Percentiles rank a stretch among this genome's conserved stretches.
Conservation (phyloP, 768 basidiomycete species). For the Collybia mongolica region DNA sequence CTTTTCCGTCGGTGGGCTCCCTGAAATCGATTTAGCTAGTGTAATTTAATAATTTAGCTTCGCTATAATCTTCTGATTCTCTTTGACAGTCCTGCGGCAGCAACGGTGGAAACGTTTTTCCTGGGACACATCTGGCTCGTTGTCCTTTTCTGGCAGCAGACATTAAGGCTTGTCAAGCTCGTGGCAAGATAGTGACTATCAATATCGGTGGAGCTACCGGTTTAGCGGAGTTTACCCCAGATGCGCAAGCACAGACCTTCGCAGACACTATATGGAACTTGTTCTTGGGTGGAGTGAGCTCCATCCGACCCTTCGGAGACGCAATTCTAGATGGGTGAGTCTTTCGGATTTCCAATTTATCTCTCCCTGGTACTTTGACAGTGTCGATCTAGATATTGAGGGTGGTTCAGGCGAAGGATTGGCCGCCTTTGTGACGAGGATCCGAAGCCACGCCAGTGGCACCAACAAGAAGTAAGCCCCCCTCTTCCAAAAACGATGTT, state of each 20-base stretch:
- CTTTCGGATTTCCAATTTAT: not conserved
- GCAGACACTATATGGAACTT: slow-evolving; percentile 71
- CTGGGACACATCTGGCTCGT: slow-evolving; percentile 59
- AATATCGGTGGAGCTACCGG: slow-evolving; percentile 65
- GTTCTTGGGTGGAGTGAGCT: slow-evolving; percentile 59
- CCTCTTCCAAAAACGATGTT: too few species aligned
- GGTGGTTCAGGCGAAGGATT: slow-evolving; percentile 51
- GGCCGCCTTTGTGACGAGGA: slow-evolving; percentile 50
- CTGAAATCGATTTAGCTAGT: slow-evolving; percentile 69
- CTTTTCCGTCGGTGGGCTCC: slow-evolving; percentile 58
- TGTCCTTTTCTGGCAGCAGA: slow-evolving; percentile 57
- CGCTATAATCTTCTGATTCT: not conserved
- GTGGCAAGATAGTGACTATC: slow-evolving; percentile 57
- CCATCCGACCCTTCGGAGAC: slow-evolving; percentile 65
- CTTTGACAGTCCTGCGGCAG: slow-evolving; percentile 56
- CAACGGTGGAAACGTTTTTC: slow-evolving; percentile 50
- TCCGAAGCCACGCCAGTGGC: slow-evolving; percentile 46
- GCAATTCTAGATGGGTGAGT: slow-evolving; percentile 72
- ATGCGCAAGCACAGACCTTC: slow-evolving; percentile 54
- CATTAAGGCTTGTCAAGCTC: slow-evolving; percentile 63
- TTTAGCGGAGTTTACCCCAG: slow-evolving; percentile 54
- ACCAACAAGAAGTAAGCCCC: slow-evolving; percentile 50
- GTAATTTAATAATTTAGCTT: slow-evolving; percentile 29
- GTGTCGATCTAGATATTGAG: slow-evolving; percentile 74
- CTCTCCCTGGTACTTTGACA: slow-evolving; percentile 15